Percentiles rank a stretch among this genome's conserved stretches.
Evolutionary conservation across 164 flowering plant species (phyloP).

Genomic region (Aristolochia fimbriata): DNA sequence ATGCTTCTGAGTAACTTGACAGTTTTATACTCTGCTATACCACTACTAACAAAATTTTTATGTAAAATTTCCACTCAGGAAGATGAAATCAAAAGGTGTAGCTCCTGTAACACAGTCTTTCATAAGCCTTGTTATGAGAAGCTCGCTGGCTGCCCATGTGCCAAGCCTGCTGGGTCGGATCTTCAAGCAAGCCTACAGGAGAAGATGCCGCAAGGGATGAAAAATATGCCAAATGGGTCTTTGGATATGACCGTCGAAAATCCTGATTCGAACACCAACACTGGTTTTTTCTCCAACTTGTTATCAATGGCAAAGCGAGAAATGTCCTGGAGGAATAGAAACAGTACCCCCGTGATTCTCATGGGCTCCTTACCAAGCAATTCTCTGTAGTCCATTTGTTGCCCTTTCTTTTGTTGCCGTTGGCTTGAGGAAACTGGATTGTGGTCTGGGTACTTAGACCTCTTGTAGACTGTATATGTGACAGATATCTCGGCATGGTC

Average conservation of each 20-base stretch:
- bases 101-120: slow-evolving; percentile 49
- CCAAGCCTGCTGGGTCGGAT: slow-evolving; percentile 20
- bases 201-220: neutral
- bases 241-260: slow-evolving; percentile 16
- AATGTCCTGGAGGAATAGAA: slow-evolving; percentile 19
- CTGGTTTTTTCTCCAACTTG: slow-evolving; percentile 46
- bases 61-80: slow-evolving; percentile 26
- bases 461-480: no score
- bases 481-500: no score
- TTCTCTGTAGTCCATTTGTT: slow-evolving; percentile 14
- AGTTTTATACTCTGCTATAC: neutral
- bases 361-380: slow-evolving; percentile 84
- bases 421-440: no score
- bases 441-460: no score
- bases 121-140: slow-evolving; percentile 60
- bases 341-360: slow-evolving; percentile 39
- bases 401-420: neutral
- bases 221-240: slow-evolving; percentile 11
- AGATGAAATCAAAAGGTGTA: slow-evolving; percentile 53
- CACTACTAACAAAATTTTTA: neutral
- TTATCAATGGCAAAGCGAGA: slow-evolving; percentile 36
- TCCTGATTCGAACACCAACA: slow-evolving; percentile 19
- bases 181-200: slow-evolving; percentile 5
- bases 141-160: slow-evolving; percentile 56
- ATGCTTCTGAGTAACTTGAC: slow-evolving; percentile 1